These are phyloP conservation scores for Eimeria acervulina DNA, from an alignment of 169 alveolate species.

Conservation along the genomic window DNA sequence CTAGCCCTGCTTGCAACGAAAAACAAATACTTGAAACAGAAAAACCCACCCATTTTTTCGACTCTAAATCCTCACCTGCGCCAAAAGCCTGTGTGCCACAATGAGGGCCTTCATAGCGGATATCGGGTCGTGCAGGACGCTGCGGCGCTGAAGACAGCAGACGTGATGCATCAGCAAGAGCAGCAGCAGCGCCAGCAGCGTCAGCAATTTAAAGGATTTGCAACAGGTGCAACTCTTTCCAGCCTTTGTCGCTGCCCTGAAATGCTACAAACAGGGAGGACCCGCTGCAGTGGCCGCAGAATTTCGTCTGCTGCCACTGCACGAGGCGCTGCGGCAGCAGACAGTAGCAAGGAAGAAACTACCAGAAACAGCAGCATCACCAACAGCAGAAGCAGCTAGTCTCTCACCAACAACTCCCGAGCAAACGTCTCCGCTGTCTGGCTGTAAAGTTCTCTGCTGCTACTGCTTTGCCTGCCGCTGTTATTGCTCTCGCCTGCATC, in stretches of 20 bases:
- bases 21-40: neutral
- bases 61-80: slow-evolving; percentile 48
- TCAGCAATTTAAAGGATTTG: neutral
- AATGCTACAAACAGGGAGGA: neutral
- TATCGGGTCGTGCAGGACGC: slow-evolving; percentile 24
- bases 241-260: neutral
- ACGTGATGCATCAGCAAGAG: neutral
- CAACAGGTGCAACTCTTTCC: neutral
- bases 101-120: slow-evolving; percentile 55
- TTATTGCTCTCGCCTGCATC: slow-evolving; percentile 23
- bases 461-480: neutral
- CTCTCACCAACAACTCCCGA: slow-evolving; percentile 31
- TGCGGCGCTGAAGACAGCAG: slow-evolving; percentile 35
- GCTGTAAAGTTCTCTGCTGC: slow-evolving; percentile 26
- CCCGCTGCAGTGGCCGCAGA: neutral
- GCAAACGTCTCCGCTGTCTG: slow-evolving; percentile 40
- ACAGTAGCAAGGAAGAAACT: neutral
- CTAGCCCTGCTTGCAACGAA: neutral
- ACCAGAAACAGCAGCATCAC: neutral
- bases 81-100: slow-evolving; percentile 64
- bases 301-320: too few relatives aligned
- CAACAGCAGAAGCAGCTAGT: neutral
- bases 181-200: slow-evolving; percentile 13
- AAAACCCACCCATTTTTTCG: neutral
- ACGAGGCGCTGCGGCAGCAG: neutral